phyloP scores from a whole-genome alignment of 805 yeast genomes.

The Wickerhamiella cacticola region DNA sequence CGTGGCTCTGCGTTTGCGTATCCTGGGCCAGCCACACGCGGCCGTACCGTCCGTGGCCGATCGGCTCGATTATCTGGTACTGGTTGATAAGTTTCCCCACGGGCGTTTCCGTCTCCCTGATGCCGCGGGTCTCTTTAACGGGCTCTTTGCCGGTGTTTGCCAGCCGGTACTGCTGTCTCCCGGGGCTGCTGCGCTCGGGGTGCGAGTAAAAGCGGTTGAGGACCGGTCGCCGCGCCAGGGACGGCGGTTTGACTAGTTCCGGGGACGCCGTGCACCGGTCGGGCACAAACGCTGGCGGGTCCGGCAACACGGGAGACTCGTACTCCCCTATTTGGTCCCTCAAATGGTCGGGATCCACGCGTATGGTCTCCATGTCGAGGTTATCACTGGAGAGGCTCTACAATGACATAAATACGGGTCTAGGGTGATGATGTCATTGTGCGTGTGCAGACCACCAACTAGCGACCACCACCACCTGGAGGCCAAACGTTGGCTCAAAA shows the following conservation, averaged over 20 bases:
- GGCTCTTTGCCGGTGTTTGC: conserved; percentile 27
- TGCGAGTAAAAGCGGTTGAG: conserved; percentile 28
- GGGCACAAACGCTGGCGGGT: not conserved
- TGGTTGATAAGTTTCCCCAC: conserved; percentile 29
- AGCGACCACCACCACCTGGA: no score
- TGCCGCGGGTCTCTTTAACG: conserved; percentile 28
- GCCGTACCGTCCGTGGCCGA: conserved; percentile 89
- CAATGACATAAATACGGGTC: conserved; percentile 1
- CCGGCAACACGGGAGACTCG: not conserved
- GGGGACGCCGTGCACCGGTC: conserved; percentile 5
- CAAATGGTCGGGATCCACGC: not conserved
- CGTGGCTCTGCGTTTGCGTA: conserved; percentile 39
- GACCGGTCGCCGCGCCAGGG: conserved; percentile 21
- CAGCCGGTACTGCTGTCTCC: conserved; percentile 29
- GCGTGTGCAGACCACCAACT: not conserved
- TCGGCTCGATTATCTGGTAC: conserved; percentile 57
- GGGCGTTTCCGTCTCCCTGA: conserved; percentile 24
- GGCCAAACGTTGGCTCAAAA: no score
- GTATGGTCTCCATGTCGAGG: conserved; percentile 2
- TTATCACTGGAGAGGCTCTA: not conserved
- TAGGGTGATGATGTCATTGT: not conserved
- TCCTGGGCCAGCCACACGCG: conserved; percentile 74
- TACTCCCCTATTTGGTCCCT: not conserved
- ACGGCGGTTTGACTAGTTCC: not conserved
- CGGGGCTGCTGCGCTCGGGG: conserved; percentile 27